Base-by-base conservation (phyloP, 2,329 filamentous ascomycete species). In the Arthrobotrys entomopaga region DNA sequence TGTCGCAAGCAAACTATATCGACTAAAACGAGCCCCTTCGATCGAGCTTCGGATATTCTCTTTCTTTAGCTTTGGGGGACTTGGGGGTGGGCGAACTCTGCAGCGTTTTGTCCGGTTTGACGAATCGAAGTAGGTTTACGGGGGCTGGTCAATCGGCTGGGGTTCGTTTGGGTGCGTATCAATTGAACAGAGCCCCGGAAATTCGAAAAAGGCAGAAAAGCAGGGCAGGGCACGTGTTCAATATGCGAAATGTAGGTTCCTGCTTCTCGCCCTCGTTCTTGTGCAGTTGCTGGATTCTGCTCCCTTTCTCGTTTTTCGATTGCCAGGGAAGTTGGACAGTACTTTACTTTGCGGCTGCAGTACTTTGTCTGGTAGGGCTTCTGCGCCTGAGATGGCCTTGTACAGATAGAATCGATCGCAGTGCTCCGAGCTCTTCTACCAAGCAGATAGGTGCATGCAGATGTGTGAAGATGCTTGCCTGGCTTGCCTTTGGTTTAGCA, bases 381-480 rank as follows among this genome's bases (percentile, higher is more conserved):
- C 29, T 34, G 29, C 29, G 29, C 26, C 5, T 29, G 24, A 34
- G 57, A 65, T 54, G 65, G 54, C 38, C 67, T 73, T 34, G 60
- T 46, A 34, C 38, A 65, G 61, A 40, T 40, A 13, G n/a, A n/a
- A 40, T 7, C 34, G 43, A 65, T 73, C 54, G 67, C 61, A 60
- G 67, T 65, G 67, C 67, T 73, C 67, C 67, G 67, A 73, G 67
- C 67, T 73, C 67, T 73, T 73, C 50, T 59, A 69, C 29, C 29
- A 40, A 65, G 61, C 48, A 46, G 22, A 6, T 46, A 40, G 34
- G 49, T 73, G 67, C 60, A 72, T 72, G 66, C 66, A 71, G 59
- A 20, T 50, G 16, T 50, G 46, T 46, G 20, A 50, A 50, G 46
- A 50, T 50, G 46, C 46, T 19, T 50, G 50, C 50, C 19, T 63